A percentile compares a stretch with the other conserved stretches of the same genome.
phyloP scores from a whole-genome alignment of 306 rosid genomes.

The Sphenostylis stenocarpa region DNA sequence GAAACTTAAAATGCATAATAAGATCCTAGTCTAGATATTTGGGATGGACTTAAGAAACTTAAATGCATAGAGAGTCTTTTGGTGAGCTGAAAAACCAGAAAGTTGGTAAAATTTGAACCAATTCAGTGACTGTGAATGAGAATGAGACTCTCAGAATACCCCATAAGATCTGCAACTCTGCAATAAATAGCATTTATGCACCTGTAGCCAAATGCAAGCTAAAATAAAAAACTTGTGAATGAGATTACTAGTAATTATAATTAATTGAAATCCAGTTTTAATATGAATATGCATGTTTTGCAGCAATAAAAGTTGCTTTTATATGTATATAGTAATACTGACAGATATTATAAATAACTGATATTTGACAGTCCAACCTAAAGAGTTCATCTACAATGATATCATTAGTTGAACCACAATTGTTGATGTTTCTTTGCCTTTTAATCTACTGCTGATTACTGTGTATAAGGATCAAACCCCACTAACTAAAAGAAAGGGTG shows the following conservation, averaged over 20 bases:
- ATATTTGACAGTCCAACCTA: constrained; percentile 20
- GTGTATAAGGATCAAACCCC: constrained; percentile 9
- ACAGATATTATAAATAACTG: neutral
- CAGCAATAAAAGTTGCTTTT: too few relatives aligned
- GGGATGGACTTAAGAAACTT: neutral
- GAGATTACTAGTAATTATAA: too few relatives aligned
- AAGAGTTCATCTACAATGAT: constrained; percentile 23
- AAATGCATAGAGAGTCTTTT: too few relatives aligned
- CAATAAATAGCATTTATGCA: constrained; percentile 7
- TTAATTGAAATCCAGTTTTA: too few relatives aligned
- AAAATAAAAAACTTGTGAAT: neutral
- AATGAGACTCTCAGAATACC: neutral
- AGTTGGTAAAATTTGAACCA: neutral
- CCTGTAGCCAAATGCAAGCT: neutral
- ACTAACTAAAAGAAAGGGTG: constrained; percentile 14
- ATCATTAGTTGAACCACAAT: constrained; percentile 32
- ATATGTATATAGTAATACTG: neutral
- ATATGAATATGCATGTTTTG: neutral
- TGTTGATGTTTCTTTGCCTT: constrained; percentile 29
- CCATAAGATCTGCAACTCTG: neutral
- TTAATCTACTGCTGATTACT: constrained; percentile 20
- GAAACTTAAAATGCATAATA: neutral
- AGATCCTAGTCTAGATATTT: neutral
- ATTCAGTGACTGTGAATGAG: neutral
- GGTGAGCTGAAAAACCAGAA: neutral